A percentile compares a stretch with the other conserved stretches of the same genome.
Conservation (phyloP, 108 stramenopile species). For the Ochromonas danica region DNA sequence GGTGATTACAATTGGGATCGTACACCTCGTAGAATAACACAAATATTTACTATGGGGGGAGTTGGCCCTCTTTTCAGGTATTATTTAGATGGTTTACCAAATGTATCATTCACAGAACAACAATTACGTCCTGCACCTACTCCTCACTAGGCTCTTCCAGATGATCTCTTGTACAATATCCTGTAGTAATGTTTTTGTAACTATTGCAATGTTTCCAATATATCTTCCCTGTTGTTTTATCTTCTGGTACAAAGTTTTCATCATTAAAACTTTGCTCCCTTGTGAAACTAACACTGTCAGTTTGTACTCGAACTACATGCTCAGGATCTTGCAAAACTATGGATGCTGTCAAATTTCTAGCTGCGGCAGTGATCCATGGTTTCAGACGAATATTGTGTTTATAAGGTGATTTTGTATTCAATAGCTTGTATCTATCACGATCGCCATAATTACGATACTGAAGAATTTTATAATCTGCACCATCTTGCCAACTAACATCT, state of each 20-base stretch:
- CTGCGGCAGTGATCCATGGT: background rate
- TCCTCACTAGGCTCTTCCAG: too few species aligned
- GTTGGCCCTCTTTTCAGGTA: background rate
- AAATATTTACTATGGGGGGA: background rate
- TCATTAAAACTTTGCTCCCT: too few species aligned
- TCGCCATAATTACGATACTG: background rate
- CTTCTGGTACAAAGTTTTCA: too few species aligned
- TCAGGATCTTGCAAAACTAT: background rate
- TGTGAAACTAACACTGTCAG: background rate
- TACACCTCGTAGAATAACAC: background rate
- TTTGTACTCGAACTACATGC: background rate
- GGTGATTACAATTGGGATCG: background rate
- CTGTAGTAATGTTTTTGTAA: too few species aligned
- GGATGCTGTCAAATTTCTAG: background rate
- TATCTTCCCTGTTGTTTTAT: too few species aligned
- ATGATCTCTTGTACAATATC: too few species aligned
- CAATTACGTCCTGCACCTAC: background rate
- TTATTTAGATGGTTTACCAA: background rate
- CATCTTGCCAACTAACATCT: background rate
- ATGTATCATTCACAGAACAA: background rate
- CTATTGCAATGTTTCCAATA: too few species aligned
- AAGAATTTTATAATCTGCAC: background rate
- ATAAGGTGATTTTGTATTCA: background rate
- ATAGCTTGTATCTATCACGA: background rate
- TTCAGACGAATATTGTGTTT: background rate